Base-by-base conservation (phyloP, 208 protist genomes). In the Angomonas desouzai region DNA sequence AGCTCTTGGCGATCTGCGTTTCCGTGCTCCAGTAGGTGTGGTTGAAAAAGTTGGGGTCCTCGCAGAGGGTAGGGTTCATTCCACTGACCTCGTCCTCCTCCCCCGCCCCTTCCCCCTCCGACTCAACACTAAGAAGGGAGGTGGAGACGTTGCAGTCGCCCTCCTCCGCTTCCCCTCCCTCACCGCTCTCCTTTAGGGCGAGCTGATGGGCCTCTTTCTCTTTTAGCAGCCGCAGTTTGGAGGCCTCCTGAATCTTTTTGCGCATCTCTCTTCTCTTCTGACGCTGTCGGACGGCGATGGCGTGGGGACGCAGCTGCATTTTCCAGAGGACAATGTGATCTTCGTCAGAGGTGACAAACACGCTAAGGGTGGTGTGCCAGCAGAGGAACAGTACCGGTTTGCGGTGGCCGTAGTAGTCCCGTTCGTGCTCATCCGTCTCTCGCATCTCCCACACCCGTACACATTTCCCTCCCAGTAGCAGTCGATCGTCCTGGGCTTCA, bases 331-430 rank as follows among this genome's bases (percentile, higher is more conserved):
- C 69, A 27, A 92, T 65, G 68, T 87, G 60, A 23, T 79, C 73
- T 45, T 80, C 79, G 57, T 94, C 89, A 0, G 89, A 85, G 36
- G 81, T 92, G n/a, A 92, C 76, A 43, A 74, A 81, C 22, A 78
- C 77, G n/a, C 60, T 33, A 63, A 83, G 71, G 1, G 61, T 62
- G 2, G 53, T 40, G 34, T 79, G 74, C 69, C 74, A 90, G 6
- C 62, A 43, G 48, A 85, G 51, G 40, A 81, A 87, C 16, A 94
- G 48, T 57, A 94, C 65, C 0, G 85, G 70, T 20, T 81, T 69
- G 11, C 74, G 77, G 62, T 94, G 89, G 0, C 89, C 83, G 49
- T 32, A 51, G 71, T 90, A 90, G 56, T 79, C 74, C 48, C 66
- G 59, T 13, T 67, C 75, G 60, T 81, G 84, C 10, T 70, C 74